phyloP scores from a whole-genome alignment of 768 basidiomycete species.

The Lyophyllum semitale region DNA sequence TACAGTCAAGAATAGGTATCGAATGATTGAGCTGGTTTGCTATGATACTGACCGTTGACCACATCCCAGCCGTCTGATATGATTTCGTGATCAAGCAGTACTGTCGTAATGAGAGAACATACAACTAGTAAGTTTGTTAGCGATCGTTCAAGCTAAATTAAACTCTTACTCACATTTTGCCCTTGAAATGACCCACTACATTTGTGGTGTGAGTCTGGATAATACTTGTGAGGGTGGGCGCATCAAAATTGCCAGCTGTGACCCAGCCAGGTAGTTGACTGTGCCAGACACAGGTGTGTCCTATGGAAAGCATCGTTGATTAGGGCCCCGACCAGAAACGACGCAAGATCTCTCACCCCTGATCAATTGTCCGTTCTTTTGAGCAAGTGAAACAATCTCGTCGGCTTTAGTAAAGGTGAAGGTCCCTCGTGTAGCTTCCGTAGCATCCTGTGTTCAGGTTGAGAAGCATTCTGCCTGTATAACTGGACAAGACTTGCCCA shows the following conservation, averaged over 20 bases:
- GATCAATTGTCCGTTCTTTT: conserved; percentile 47
- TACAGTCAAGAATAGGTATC: conserved; percentile 10
- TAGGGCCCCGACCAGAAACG: neutral
- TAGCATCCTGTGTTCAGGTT: conserved; percentile 41
- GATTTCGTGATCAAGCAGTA: neutral
- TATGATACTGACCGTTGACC: conserved; percentile 33
- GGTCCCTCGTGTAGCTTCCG: conserved; percentile 46
- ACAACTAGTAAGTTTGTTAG: conserved; percentile 25
- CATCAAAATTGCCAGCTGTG: conserved; percentile 40
- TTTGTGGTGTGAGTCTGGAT: conserved; percentile 50
- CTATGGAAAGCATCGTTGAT: conserved; percentile 15
- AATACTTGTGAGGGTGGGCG: conserved; percentile 42
- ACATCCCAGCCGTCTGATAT: conserved; percentile 42
- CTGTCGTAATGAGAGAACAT: conserved; percentile 30
- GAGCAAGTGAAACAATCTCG: conserved; percentile 43
- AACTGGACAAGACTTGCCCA: conserved; percentile 38
- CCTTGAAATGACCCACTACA: conserved; percentile 53
- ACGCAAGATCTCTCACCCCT: conserved; percentile 29
- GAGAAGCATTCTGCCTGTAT: neutral
- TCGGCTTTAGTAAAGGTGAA: conserved; percentile 52
- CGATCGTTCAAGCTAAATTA: neutral
- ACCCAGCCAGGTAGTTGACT: conserved; percentile 57
- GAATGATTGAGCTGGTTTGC: neutral
- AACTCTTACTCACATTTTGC: conserved; percentile 42
- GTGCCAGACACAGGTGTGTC: conserved; percentile 54